These are phyloP conservation scores for Penicillium hordei DNA, from an alignment of 2,329 filamentous ascomycete genomes.

Conservation along the genomic window DNA sequence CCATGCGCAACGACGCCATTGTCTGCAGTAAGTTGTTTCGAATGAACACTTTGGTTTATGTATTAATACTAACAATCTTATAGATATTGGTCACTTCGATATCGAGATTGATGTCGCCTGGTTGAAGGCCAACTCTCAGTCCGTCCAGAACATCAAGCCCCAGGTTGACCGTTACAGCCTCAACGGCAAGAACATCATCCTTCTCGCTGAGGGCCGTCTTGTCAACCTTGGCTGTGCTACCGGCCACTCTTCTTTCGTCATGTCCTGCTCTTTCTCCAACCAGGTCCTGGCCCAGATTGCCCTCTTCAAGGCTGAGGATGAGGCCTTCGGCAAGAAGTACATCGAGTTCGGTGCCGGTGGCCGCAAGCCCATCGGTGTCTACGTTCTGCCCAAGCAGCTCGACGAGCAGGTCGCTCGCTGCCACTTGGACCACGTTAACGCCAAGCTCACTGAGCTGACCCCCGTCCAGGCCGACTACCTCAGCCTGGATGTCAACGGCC, in stretches of 20 bases:
- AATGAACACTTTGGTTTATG: no score
- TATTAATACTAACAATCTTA: not conserved
- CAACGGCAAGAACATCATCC: slow-evolving; percentile 96
- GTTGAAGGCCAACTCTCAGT: slow-evolving; percentile 95
- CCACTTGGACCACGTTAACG: slow-evolving; percentile 91
- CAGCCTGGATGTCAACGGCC: slow-evolving; percentile 78
- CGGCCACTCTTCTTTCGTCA: slow-evolving; percentile 99
- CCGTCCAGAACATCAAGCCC: slow-evolving; percentile 98
- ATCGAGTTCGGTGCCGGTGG: slow-evolving; percentile 90
- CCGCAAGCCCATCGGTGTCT: slow-evolving; percentile 89
- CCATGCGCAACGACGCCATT: slow-evolving; percentile 95
- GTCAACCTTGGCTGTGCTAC: slow-evolving; percentile 99
- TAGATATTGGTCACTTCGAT: slow-evolving; percentile 96
- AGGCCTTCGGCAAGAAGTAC: slow-evolving; percentile 88
- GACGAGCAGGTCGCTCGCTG: slow-evolving; percentile 97
- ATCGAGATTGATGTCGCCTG: slow-evolving; percentile 99
- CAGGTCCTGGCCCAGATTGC: slow-evolving; percentile 99
- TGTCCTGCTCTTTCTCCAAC: slow-evolving; percentile 99
- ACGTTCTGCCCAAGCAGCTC: slow-evolving; percentile 96
- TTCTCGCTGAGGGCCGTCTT: slow-evolving; percentile 95
- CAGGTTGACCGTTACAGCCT: slow-evolving; percentile 98
- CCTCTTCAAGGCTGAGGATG: slow-evolving; percentile 90
- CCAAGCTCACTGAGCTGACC: slow-evolving; percentile 84
- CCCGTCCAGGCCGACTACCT: slow-evolving; percentile 92
- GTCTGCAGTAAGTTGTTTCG: slow-evolving; percentile 68